Conservation (phyloP, 2,329 filamentous ascomycete species). For the Fusarium metavorans region DNA sequence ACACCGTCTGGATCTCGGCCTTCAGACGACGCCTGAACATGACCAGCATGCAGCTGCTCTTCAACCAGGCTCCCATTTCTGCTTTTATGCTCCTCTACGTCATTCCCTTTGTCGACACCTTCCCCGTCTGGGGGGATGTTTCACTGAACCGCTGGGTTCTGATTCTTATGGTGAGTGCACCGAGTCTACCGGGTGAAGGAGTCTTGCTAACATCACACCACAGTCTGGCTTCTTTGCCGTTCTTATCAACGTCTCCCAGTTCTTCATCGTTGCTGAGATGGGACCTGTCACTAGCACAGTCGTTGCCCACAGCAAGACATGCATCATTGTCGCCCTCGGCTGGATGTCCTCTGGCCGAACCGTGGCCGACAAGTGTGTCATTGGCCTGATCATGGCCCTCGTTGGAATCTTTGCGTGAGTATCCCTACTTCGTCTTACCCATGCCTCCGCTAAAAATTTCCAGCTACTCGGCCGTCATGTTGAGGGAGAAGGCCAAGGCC, state of each 20-base stretch:
- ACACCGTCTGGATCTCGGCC: slow-evolving; percentile 76
- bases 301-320: neutral
- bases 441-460: too few species aligned
- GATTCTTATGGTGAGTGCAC: slow-evolving; percentile 66
- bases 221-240: slow-evolving; percentile 73
- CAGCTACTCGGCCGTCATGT: neutral
- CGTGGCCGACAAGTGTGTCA: neutral
- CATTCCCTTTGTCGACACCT: slow-evolving; percentile 74
- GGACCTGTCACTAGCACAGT: slow-evolving; percentile 1
- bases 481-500: slow-evolving; percentile 1
- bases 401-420: neutral
- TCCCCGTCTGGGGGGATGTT: slow-evolving; percentile 68
- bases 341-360: neutral
- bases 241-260: slow-evolving; percentile 70
- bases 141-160: slow-evolving; percentile 65
- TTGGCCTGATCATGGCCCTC: neutral
- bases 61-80: slow-evolving; percentile 75
- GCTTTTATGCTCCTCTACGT: slow-evolving; percentile 73
- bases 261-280: neutral
- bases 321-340: neutral
- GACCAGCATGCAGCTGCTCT: slow-evolving; percentile 76
- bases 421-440: too few species aligned
- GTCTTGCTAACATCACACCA: neutral
- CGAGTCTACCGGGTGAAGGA: neutral
- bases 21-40: slow-evolving; percentile 75